Conservation (phyloP, 306 rosid genomes). For the Biancaea sappan region DNA sequence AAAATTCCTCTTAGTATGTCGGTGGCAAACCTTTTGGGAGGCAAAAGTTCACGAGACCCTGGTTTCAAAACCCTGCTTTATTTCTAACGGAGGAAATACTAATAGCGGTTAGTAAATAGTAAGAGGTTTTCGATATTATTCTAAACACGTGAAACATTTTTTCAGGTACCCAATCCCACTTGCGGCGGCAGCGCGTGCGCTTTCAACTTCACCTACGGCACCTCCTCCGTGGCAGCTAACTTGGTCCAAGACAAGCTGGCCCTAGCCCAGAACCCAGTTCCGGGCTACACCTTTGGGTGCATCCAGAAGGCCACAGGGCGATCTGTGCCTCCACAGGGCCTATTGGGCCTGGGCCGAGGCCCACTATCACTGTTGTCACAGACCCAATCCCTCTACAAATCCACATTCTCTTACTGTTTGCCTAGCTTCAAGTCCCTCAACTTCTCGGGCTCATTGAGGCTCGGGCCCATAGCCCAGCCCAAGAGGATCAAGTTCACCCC, state of each 20-base stretch:
- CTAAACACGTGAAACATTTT: conserved; percentile 33
- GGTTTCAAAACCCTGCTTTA: background rate
- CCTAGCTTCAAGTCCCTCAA: conserved; percentile 79
- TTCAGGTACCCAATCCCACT: conserved; percentile 83
- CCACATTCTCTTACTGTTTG: conserved; percentile 93
- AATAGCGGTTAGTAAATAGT: too few relatives aligned
- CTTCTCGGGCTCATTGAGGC: conserved; percentile 81
- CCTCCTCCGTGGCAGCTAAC: conserved; percentile 68
- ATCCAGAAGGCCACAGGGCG: conserved; percentile 63
- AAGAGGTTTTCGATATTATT: background rate
- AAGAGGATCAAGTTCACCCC: conserved; percentile 79
- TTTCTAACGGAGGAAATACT: background rate
- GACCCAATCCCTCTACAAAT: conserved; percentile 67
- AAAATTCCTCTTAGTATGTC: background rate
- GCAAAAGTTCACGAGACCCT: conserved; percentile 40
- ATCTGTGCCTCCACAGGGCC: conserved; percentile 77
- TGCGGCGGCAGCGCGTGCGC: conserved; percentile 70
- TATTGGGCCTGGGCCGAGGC: conserved; percentile 94
- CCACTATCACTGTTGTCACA: conserved; percentile 77
- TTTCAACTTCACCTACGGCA: conserved; percentile 84
- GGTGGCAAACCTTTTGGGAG: background rate
- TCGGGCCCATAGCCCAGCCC: conserved; percentile 90
- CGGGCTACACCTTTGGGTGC: conserved; percentile 80
- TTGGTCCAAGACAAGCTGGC: conserved; percentile 72
- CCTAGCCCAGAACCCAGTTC: conserved; percentile 68